Percentiles rank a stretch among this genome's conserved stretches.
Conservation (phyloP, 176 grass and related monocot genomes). For the Carex parvula region DNA sequence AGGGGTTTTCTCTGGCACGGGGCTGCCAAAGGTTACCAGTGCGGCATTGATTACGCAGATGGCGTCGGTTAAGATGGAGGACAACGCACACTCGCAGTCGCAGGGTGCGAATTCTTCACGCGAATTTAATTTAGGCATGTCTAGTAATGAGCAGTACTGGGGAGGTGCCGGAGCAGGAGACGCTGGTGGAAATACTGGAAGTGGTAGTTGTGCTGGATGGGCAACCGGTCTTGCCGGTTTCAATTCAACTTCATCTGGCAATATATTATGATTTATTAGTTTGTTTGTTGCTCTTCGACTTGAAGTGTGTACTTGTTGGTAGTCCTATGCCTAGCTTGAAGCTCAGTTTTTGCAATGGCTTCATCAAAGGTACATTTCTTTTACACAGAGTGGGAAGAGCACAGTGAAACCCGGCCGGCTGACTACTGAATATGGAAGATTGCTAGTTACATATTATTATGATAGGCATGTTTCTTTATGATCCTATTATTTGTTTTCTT, state of each 20-base stretch:
- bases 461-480: slow-evolving; percentile 29
- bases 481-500: slow-evolving; percentile 26
- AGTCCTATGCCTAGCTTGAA: slow-evolving; percentile 41
- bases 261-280: slow-evolving; percentile 47
- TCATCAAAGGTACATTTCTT: slow-evolving; percentile 34
- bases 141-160: slow-evolving; percentile 68
- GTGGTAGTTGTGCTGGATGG: slow-evolving; percentile 31
- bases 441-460: slow-evolving; percentile 15
- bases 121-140: slow-evolving; percentile 44
- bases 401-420: slow-evolving; percentile 1
- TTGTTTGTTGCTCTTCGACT: slow-evolving; percentile 10
- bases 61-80: slow-evolving; percentile 80
- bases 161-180: slow-evolving; percentile 23
- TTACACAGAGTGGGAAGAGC: slow-evolving; percentile 37
- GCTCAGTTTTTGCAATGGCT: slow-evolving; percentile 78
- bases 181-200: neutral
- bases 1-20: slow-evolving; percentile 34
- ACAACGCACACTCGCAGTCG: slow-evolving; percentile 35
- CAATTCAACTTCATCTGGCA: slow-evolving; percentile 65
- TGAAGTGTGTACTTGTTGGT: slow-evolving; percentile 22
- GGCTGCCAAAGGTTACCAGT: slow-evolving; percentile 45
- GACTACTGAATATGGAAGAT: slow-evolving; percentile 1
- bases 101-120: slow-evolving; percentile 38
- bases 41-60: slow-evolving; percentile 58
- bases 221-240: slow-evolving; percentile 48